phyloP scores from a whole-genome alignment of 257 asterid species.

The Primulina tabacum region DNA sequence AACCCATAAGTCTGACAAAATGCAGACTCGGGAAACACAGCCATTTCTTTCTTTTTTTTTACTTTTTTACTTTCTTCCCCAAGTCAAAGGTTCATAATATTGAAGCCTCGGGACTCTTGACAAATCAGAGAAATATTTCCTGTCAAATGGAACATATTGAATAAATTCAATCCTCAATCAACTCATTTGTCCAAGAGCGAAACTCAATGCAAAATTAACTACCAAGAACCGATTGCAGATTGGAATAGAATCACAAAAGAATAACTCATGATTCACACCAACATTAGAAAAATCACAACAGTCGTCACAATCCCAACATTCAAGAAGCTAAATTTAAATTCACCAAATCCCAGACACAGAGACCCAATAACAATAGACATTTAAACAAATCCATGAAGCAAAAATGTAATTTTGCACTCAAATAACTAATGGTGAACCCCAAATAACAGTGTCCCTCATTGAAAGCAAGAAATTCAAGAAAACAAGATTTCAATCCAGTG shows the following conservation, averaged over 20 bases:
- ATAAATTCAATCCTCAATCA: background rate
- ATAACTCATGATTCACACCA: background rate
- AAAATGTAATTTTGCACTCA: background rate
- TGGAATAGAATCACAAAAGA: background rate
- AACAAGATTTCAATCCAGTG: slow-evolving; percentile 8
- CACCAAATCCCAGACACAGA: background rate
- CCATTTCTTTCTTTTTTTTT: background rate
- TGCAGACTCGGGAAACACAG: background rate
- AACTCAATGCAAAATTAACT: background rate
- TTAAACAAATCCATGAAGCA: background rate
- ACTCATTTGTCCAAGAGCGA: background rate
- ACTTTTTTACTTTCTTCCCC: background rate
- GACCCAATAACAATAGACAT: background rate
- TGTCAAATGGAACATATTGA: background rate
- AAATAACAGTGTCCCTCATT: slow-evolving; percentile 12
- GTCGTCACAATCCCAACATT: background rate
- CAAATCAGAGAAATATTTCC: background rate
- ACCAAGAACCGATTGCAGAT: background rate
- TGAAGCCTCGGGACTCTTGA: background rate
- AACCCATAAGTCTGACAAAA: background rate
- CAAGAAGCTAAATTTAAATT: background rate
- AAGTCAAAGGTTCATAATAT: background rate
- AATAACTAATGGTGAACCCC: slow-evolving; percentile 21
- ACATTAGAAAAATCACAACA: background rate
- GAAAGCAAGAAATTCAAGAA: slow-evolving; percentile 18